phyloP scores from a whole-genome alignment of 163 green algal species.

The Scenedesmus sp. region DNA sequence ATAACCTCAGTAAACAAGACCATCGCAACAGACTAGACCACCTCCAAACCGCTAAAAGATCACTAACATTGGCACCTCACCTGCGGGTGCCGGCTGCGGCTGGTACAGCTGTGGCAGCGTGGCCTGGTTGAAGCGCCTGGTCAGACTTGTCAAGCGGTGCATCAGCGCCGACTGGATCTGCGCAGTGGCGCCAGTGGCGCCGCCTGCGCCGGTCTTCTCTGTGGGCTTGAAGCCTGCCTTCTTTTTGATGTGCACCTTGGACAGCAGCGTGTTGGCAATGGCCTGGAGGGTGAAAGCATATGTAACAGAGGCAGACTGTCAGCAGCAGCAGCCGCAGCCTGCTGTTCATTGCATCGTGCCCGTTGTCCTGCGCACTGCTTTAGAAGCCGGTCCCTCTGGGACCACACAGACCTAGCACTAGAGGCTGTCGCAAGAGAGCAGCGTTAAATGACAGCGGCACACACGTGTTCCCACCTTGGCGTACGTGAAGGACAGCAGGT shows the following conservation, averaged over 20 bases:
- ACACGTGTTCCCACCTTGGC: constrained; percentile 17
- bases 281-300: background rate
- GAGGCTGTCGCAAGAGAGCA: no score
- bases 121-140: constrained; percentile 46
- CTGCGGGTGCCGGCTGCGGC: background rate
- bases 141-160: constrained; percentile 36
- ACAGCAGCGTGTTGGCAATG: constrained; percentile 51
- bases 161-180: constrained; percentile 42
- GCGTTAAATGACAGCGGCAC: background rate
- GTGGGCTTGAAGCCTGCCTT: constrained; percentile 53
- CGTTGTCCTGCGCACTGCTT: no score
- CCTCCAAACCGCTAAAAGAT: no score
- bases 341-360: no score
- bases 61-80: no score
- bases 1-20: no score
- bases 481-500: constrained; percentile 52
- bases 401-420: no score
- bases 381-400: no score
- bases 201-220: constrained; percentile 28
- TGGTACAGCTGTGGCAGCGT: constrained; percentile 38
- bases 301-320: background rate
- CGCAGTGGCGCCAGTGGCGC: background rate
- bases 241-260: constrained; percentile 51
- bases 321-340: background rate
- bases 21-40: no score